Conservation (phyloP, 2,329 filamentous ascomycete genomes). For the Phyllosticta citrichinensis region DNA sequence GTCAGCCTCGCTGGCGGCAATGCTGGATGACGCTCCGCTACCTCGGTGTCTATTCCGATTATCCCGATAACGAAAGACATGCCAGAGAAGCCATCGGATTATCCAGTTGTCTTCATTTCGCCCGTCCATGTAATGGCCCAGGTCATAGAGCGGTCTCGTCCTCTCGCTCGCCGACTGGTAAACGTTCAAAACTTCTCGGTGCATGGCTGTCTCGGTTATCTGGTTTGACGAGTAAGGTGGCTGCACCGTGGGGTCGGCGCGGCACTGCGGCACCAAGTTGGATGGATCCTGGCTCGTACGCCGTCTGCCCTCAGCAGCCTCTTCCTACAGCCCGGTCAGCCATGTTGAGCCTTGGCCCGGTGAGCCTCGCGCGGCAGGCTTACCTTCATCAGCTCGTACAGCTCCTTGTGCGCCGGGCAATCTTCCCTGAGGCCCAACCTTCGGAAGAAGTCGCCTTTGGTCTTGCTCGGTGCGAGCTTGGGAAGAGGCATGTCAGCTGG, state of each 20-base stretch:
- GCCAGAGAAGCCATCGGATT: constrained; percentile 43
- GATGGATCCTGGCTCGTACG: constrained; percentile 30
- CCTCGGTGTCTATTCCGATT: constrained; percentile 22
- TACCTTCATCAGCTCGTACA: constrained; percentile 38
- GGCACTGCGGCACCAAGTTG: constrained; percentile 30
- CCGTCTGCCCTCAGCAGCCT: constrained; percentile 33
- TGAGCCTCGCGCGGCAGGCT: constrained; percentile 8
- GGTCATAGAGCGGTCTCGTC: constrained; percentile 32
- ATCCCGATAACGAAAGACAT: constrained; percentile 39
- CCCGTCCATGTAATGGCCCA: constrained; percentile 31
- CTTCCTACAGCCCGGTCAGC: constrained; percentile 25
- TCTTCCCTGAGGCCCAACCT: constrained; percentile 32
- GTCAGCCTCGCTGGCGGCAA: constrained; percentile 9
- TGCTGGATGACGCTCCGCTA: constrained; percentile 10
- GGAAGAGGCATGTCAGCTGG: constrained; percentile 4
- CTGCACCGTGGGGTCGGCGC: constrained; percentile 21
- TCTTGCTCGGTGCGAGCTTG: constrained; percentile 9
- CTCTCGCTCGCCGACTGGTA: constrained; percentile 29
- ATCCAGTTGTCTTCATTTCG: constrained; percentile 41
- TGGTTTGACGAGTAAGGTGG: constrained; percentile 37
- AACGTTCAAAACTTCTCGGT: constrained; percentile 34
- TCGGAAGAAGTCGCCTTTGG: constrained; percentile 31
- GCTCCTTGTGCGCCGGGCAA: constrained; percentile 22
- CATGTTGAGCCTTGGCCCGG: neutral
- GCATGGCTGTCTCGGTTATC: constrained; percentile 38